Conservation (phyloP, 805 yeast species). For the Hanseniaspora vineae region DNA sequence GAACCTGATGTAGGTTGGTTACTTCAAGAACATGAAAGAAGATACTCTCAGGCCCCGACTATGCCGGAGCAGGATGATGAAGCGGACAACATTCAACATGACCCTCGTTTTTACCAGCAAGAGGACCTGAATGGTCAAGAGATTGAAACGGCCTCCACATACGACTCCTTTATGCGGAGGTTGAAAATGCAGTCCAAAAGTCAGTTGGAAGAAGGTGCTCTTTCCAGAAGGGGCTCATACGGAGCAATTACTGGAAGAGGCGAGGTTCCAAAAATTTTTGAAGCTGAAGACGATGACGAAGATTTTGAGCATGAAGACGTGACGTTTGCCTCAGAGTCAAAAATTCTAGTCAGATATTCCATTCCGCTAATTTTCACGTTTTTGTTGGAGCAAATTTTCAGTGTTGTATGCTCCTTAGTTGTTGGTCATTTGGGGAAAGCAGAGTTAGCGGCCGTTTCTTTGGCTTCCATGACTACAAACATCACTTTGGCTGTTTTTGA, state of each 20-base stretch:
- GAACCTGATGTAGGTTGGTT: slow-evolving; percentile 28
- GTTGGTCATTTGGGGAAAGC: slow-evolving; percentile 78
- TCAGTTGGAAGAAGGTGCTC: background rate
- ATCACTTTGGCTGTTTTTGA: slow-evolving; percentile 71
- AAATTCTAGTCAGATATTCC: slow-evolving; percentile 26
- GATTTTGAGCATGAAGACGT: slow-evolving; percentile 24
- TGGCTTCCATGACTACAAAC: slow-evolving; percentile 74
- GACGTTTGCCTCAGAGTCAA: slow-evolving; percentile 25
- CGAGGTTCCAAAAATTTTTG: slow-evolving; percentile 20
- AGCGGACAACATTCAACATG: slow-evolving; percentile 3
- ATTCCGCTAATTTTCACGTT: slow-evolving; percentile 56
- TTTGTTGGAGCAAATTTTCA: slow-evolving; percentile 57
- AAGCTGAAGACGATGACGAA: slow-evolving; percentile 12
- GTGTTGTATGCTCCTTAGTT: slow-evolving; percentile 65
- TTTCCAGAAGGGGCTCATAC: slow-evolving; percentile 15
- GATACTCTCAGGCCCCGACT: slow-evolving; percentile 17
- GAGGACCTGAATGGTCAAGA: background rate
- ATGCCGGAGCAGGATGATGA: background rate
- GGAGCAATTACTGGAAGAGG: slow-evolving; percentile 20
- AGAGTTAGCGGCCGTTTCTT: slow-evolving; percentile 72
- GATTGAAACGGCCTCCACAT: slow-evolving; percentile 12
- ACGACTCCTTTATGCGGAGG: slow-evolving; percentile 21
- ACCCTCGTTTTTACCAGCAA: background rate
- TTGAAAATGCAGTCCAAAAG: slow-evolving; percentile 12
- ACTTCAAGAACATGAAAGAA: slow-evolving; percentile 27